Evolutionary conservation across 768 basidiomycete genomes (phyloP).

Genomic region (Hericium erinaceus): DNA sequence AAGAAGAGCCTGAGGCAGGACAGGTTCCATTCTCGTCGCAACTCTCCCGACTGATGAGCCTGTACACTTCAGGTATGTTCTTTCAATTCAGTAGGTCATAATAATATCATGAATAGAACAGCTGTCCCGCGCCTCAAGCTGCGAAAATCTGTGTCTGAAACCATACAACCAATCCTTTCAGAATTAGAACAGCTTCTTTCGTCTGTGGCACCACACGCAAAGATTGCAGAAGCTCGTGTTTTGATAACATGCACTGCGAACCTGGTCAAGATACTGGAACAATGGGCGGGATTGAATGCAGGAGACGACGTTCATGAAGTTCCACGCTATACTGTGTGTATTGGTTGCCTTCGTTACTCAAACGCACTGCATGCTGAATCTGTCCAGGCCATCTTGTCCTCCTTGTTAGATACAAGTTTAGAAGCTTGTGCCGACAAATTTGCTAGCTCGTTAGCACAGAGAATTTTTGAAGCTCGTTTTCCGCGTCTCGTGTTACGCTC

Average conservation of each 20-base stretch:
- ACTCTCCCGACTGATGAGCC: conserved; percentile 15
- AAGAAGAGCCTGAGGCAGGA: conserved; percentile 3
- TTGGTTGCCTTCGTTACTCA: neutral
- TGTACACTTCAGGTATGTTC: conserved; percentile 14
- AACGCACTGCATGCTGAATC: neutral
- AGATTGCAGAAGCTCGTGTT: conserved; percentile 3
- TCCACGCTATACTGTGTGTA: conserved; percentile 5
- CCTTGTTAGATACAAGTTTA: conserved; percentile 10
- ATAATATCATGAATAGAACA: neutral
- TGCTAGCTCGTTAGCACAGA: conserved; percentile 7
- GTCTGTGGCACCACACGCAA: neutral
- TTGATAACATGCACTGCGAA: conserved; percentile 4
- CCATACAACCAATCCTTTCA: conserved; percentile 1
- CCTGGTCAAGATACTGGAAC: conserved; percentile 3
- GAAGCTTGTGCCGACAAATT: conserved; percentile 10
- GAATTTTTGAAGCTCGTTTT: conserved; percentile 8
- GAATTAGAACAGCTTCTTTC: conserved; percentile 8
- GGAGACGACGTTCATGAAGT: conserved; percentile 3
- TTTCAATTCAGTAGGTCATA: neutral
- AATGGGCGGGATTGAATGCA: conserved; percentile 3
- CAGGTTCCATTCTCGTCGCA: conserved; percentile 9
- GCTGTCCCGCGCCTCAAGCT: conserved; percentile 17
- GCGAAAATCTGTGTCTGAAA: conserved; percentile 7
- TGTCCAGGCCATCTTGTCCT: conserved; percentile 5
- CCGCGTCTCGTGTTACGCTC: conserved; percentile 6